A percentile compares a stretch with the other conserved stretches of the same genome.
phyloP scores from a whole-genome alignment of 1,284 basidiomycete species.

The Cutaneotrichosporon sp. region DNA sequence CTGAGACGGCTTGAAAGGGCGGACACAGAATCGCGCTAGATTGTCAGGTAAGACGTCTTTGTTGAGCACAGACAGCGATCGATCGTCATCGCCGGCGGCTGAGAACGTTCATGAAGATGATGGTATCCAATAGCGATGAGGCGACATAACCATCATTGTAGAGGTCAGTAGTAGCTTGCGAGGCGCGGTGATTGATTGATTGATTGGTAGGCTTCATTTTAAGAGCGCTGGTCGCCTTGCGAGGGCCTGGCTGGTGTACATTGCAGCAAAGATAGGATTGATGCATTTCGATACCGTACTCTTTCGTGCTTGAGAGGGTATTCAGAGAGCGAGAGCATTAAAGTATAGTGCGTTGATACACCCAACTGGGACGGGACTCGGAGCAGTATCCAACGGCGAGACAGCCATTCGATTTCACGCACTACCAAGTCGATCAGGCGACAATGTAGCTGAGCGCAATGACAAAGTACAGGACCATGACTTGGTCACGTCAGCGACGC shows the following conservation, averaged over 20 bases:
- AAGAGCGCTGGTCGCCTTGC: not conserved
- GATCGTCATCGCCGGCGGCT: too few relatives aligned
- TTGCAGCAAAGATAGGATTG: not conserved
- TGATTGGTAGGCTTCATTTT: not conserved
- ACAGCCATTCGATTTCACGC: not conserved
- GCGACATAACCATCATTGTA: too few relatives aligned
- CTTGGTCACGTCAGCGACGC: conserved; percentile 45
- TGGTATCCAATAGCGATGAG: too few relatives aligned
- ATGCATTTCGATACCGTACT: conserved; percentile 5
- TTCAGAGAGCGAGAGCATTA: not conserved
- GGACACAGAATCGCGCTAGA: too few relatives aligned
- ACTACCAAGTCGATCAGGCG: not conserved
- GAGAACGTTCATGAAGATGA: too few relatives aligned
- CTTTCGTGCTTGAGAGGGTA: conserved; percentile 11
- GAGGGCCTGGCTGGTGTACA: not conserved
- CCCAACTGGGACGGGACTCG: not conserved
- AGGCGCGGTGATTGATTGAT: too few relatives aligned
- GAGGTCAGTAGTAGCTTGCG: too few relatives aligned
- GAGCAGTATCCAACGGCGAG: not conserved
- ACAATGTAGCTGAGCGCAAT: conserved; percentile 19
- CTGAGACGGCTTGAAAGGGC: too few relatives aligned
- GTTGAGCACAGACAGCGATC: too few relatives aligned
- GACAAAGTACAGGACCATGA: conserved; percentile 22
- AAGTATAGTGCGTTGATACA: conserved; percentile 1
- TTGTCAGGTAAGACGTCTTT: too few relatives aligned